Conservation (phyloP, 495 filamentous ascomycete species). For the Viridothelium virens region DNA sequence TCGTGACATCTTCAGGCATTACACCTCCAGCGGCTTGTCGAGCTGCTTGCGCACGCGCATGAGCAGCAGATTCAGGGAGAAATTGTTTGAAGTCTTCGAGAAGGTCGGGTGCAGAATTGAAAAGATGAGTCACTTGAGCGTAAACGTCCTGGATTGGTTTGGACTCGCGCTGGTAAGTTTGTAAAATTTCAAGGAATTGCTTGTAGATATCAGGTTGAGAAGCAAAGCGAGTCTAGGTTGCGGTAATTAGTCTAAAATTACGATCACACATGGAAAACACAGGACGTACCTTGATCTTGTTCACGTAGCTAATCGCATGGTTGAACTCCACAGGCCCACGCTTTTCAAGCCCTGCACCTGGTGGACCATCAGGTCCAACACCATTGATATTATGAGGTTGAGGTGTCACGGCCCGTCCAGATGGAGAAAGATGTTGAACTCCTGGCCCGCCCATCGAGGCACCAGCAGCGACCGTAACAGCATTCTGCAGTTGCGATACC, state of each 20-base stretch:
- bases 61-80: constrained; percentile 90
- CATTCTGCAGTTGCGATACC: constrained; percentile 71
- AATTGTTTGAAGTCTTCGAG: constrained; percentile 99
- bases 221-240: constrained; percentile 77
- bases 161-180: constrained; percentile 96
- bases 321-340: constrained; percentile 97
- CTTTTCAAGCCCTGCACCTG: constrained; percentile 62
- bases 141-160: constrained; percentile 99
- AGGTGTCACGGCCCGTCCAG: constrained; percentile 23
- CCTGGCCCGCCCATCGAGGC: constrained; percentile 19
- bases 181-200: constrained; percentile 95
- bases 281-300: constrained; percentile 88
- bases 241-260: constrained; percentile 18
- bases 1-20: constrained; percentile 51
- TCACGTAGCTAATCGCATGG: constrained; percentile 98
- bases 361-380: constrained; percentile 42
- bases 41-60: constrained; percentile 65
- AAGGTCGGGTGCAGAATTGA: constrained; percentile 89
- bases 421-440: constrained; percentile 21
- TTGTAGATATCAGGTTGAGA: constrained; percentile 97
- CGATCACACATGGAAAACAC: not conserved
- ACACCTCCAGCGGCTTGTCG: constrained; percentile 44
- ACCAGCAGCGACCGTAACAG: constrained; percentile 55
- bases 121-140: constrained; percentile 89
- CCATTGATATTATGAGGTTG: constrained; percentile 24